These are phyloP conservation scores for Lipomyces orientalis DNA, from an alignment of 805 yeast genomes.

Conservation along the genomic window DNA sequence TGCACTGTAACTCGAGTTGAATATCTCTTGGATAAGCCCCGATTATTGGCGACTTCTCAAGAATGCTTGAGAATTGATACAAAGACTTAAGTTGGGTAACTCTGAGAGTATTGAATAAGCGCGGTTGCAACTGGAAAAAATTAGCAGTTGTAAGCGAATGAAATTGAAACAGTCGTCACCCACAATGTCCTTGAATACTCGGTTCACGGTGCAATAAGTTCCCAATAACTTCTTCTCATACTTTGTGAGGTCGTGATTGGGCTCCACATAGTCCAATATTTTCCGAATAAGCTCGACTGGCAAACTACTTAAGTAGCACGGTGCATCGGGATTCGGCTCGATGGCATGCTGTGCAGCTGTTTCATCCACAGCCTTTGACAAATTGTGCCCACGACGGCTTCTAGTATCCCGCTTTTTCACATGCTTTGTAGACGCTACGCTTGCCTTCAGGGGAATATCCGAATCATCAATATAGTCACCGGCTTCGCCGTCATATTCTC, in stretches of 20 bases:
- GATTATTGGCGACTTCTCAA: constrained; percentile 20
- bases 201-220: constrained; percentile 18
- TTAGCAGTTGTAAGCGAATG: not conserved
- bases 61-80: constrained; percentile 18
- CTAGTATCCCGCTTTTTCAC: not conserved
- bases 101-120: constrained; percentile 23
- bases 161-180: not conserved
- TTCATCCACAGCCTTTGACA: not conserved
- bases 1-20: constrained; percentile 26
- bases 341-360: not conserved
- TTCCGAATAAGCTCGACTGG: constrained; percentile 21
- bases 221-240: constrained; percentile 20
- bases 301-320: constrained; percentile 7
- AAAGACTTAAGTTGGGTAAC: constrained; percentile 21
- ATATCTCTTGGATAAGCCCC: constrained; percentile 10
- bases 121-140: constrained; percentile 28
- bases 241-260: constrained; percentile 15
- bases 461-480: not conserved
- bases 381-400: not conserved
- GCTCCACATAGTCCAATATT: constrained; percentile 21
- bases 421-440: not conserved
- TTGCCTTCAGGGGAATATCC: constrained; percentile 5
- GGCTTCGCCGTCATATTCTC: constrained; percentile 14
- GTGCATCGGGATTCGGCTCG: not conserved
- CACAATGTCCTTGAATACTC: constrained; percentile 28